Percentiles rank a stretch among this genome's conserved stretches.
Conservation (phyloP, 345 rosid species). For the Limnanthes douglasii region DNA sequence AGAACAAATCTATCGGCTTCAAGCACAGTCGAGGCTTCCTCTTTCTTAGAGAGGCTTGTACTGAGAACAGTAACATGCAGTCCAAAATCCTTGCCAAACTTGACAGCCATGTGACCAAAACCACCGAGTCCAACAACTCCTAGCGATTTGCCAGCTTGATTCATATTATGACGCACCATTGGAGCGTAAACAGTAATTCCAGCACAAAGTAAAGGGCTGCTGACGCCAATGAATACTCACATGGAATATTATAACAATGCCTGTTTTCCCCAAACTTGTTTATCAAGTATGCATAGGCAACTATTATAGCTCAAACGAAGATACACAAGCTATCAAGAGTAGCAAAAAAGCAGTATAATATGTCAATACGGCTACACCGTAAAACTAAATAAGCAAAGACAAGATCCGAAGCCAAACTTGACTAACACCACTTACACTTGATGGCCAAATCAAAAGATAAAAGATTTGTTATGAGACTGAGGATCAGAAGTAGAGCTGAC, state of each 20-base stretch:
- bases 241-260: constrained; percentile 65
- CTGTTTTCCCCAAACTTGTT: constrained; percentile 15
- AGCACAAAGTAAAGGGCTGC: constrained; percentile 93
- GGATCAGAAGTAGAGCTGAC: too few relatives aligned
- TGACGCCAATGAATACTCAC: constrained; percentile 42
- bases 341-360: too few relatives aligned
- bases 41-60: constrained; percentile 67
- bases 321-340: background rate
- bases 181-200: constrained; percentile 82
- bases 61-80: constrained; percentile 66
- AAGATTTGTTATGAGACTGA: too few relatives aligned
- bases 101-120: constrained; percentile 92
- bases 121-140: constrained; percentile 91
- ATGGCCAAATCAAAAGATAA: too few relatives aligned
- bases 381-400: background rate
- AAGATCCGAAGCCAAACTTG: too few relatives aligned
- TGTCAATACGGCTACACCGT: too few relatives aligned
- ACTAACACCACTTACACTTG: too few relatives aligned
- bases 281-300: too few relatives aligned
- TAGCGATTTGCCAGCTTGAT: constrained; percentile 64
- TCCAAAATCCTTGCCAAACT: constrained; percentile 93
- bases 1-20: constrained; percentile 55
- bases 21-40: constrained; percentile 56
- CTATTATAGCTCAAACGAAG: too few relatives aligned
- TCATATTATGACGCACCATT: constrained; percentile 69